Conservation (phyloP, 371 early-diverging fungal genomes). For the Saksenaea vasiformis region DNA sequence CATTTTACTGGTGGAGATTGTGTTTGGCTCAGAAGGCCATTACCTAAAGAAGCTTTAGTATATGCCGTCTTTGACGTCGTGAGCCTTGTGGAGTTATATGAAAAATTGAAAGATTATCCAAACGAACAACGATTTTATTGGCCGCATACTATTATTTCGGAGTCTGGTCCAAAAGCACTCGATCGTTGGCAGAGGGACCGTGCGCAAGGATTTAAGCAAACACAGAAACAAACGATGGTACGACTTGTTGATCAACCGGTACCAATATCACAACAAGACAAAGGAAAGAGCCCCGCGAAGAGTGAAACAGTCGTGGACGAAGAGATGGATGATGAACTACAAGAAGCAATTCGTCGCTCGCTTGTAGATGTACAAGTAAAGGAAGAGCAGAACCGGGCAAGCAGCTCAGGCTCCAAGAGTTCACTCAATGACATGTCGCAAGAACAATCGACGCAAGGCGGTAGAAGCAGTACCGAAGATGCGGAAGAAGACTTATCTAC, state of each 20-base stretch:
- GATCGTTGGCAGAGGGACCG: conserved; percentile 24
- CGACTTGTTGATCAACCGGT: neutral
- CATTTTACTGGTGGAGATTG: conserved; percentile 31
- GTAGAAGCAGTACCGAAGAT: neutral
- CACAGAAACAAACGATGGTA: neutral
- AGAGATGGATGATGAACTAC: conserved; percentile 13
- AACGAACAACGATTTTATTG: conserved; percentile 19
- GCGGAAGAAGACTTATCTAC: neutral
- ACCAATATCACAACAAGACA: conserved; percentile 1
- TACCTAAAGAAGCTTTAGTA: conserved; percentile 40
- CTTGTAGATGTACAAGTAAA: conserved; percentile 5
- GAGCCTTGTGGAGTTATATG: conserved; percentile 32
- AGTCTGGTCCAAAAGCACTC: conserved; percentile 16
- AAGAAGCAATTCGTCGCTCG: conserved; percentile 29
- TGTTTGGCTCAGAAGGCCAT: conserved; percentile 37
- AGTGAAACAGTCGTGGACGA: neutral
- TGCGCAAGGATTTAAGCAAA: neutral
- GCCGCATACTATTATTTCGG: conserved; percentile 22
- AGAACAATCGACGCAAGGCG: neutral
- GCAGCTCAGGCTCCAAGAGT: neutral
- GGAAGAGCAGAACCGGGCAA: neutral
- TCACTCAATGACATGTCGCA: neutral
- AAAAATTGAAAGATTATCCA: conserved; percentile 9
- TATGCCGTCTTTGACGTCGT: conserved; percentile 51
- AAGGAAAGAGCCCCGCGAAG: neutral